Percentiles rank a stretch among this genome's conserved stretches.
These are phyloP conservation scores for Parascedosporium putredinis DNA, from an alignment of 2,329 filamentous ascomycete species.

Conservation along the genomic window DNA sequence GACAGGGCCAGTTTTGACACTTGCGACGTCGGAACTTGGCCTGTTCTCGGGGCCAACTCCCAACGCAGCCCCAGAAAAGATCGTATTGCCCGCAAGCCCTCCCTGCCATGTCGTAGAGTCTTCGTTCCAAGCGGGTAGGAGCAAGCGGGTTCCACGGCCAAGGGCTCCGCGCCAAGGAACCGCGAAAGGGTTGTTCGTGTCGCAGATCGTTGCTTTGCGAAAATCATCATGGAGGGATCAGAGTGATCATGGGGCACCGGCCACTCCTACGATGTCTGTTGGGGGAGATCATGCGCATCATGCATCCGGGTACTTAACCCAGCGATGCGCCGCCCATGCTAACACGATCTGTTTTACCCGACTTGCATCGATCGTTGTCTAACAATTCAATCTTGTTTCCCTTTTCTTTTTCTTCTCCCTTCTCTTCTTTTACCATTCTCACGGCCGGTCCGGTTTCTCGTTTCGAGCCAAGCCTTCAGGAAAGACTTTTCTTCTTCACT, in stretches of 20 bases:
- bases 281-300: background rate
- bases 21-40: background rate
- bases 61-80: no score
- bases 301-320: background rate
- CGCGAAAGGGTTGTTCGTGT: background rate
- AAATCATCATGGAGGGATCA: background rate
- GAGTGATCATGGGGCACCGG: no score
- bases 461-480: background rate
- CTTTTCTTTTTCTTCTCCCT: conserved; percentile 26
- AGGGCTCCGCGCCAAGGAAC: background rate
- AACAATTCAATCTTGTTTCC: no score
- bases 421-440: conserved; percentile 16
- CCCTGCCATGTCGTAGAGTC: no score
- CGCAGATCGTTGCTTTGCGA: background rate
- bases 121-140: no score
- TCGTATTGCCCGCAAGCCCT: background rate
- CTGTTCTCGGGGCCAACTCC: background rate
- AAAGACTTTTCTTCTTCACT: background rate
- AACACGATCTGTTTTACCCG: background rate
- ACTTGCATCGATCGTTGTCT: background rate
- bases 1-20: background rate
- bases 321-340: background rate
- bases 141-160: no score
- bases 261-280: no score
- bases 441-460: background rate